phyloP scores from a whole-genome alignment of 148 eudicot genomes.

The Pouteria glomerata region DNA sequence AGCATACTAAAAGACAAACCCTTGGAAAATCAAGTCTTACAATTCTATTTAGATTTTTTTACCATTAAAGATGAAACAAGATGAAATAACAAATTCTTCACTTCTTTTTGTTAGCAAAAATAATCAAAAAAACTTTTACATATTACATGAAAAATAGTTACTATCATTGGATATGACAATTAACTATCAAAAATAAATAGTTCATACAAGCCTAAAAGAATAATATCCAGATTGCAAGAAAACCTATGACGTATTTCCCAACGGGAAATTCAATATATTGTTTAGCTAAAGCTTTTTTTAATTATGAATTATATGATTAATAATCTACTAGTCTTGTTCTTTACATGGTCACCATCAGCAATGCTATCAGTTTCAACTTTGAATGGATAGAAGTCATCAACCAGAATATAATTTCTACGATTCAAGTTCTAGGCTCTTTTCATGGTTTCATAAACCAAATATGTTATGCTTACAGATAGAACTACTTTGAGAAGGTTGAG shows the following conservation, averaged over 20 bases:
- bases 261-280: conserved; percentile 5
- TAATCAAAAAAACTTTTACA: background rate
- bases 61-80: no score
- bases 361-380: background rate
- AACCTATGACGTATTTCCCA: background rate
- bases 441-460: conserved; percentile 68
- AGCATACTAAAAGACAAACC: no score
- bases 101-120: background rate
- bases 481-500: background rate
- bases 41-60: no score
- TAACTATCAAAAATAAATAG: background rate
- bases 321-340: conserved; percentile 11
- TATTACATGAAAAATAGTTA: background rate
- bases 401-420: conserved; percentile 3
- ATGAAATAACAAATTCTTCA: background rate
- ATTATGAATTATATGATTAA: conserved; percentile 6
- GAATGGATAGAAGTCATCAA: background rate
- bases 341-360: conserved; percentile 17
- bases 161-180: background rate
- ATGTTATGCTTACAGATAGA: conserved; percentile 22
- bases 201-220: conserved; percentile 10
- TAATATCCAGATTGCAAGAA: background rate
- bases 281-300: conserved; percentile 13
- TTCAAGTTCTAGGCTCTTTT: conserved; percentile 58
- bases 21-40: no score